Conservation (phyloP, 2,329 filamentous ascomycete genomes). For the Alternaria tenuissima region DNA sequence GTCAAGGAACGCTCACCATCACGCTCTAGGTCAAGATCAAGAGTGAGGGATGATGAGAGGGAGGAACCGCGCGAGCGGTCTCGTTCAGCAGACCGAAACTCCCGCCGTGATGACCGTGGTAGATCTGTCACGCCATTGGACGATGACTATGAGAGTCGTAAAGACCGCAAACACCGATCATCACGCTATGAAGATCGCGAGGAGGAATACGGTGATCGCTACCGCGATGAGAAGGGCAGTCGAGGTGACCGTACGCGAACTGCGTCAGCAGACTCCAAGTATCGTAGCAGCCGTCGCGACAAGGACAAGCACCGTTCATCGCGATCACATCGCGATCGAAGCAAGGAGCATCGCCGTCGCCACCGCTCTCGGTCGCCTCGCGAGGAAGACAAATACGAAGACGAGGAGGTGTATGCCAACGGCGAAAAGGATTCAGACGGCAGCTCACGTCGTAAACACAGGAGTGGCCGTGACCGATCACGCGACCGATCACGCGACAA, state of each 20-base stretch:
- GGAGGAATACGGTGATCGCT: slow-evolving; percentile 47
- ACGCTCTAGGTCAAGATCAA: slow-evolving; percentile 52
- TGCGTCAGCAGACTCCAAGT: slow-evolving; percentile 67
- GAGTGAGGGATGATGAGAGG: slow-evolving; percentile 35
- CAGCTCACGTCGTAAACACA: slow-evolving; percentile 48
- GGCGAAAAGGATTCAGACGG: slow-evolving; percentile 38
- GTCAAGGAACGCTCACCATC: slow-evolving; percentile 52
- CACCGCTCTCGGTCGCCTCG: slow-evolving; percentile 54
- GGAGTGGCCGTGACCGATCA: slow-evolving; percentile 40
- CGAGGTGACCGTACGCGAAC: slow-evolving; percentile 68
- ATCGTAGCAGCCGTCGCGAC: slow-evolving; percentile 65
- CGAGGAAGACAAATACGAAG: slow-evolving; percentile 39
- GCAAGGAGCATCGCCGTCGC: slow-evolving; percentile 55
- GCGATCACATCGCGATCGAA: slow-evolving; percentile 57
- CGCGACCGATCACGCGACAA: slow-evolving; percentile 42
- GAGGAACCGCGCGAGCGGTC: slow-evolving; percentile 32
- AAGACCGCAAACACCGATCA: slow-evolving; percentile 57
- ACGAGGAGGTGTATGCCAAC: slow-evolving; percentile 42
- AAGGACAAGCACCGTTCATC: slow-evolving; percentile 56
- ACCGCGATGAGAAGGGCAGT: slow-evolving; percentile 60
- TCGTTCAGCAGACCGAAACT: slow-evolving; percentile 53
- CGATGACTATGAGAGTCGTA: slow-evolving; percentile 46
- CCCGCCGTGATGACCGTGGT: slow-evolving; percentile 58
- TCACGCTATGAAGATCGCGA: slow-evolving; percentile 52
- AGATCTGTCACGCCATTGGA: slow-evolving; percentile 60